Conservation (phyloP, 768 basidiomycete species). For the Austroboletus festivus region DNA sequence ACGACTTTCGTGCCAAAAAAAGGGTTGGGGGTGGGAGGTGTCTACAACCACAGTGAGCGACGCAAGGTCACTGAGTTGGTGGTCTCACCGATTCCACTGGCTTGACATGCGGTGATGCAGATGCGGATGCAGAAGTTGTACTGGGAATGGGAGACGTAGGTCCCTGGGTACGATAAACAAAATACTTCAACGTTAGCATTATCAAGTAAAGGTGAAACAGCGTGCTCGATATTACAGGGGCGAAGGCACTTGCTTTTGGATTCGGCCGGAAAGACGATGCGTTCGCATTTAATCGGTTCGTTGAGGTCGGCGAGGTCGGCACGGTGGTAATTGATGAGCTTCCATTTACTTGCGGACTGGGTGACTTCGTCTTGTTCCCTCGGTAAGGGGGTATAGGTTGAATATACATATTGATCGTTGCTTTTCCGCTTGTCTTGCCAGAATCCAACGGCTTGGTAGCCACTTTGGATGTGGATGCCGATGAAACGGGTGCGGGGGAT, state of each 20-base stretch:
- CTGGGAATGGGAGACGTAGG: slow-evolving; percentile 46
- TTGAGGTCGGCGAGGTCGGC: slow-evolving; percentile 51
- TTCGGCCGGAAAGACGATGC: slow-evolving; percentile 92
- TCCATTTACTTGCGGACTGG: slow-evolving; percentile 30
- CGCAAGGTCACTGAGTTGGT: background rate
- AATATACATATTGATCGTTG: slow-evolving; percentile 70
- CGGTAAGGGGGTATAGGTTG: slow-evolving; percentile 91
- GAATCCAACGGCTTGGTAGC: slow-evolving; percentile 29
- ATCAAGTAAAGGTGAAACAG: slow-evolving; percentile 4
- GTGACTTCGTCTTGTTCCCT: slow-evolving; percentile 46
- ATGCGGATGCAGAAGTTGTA: slow-evolving; percentile 41
- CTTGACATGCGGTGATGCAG: slow-evolving; percentile 63
- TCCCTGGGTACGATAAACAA: slow-evolving; percentile 35
- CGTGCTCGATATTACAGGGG: slow-evolving; percentile 47
- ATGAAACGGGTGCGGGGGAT: slow-evolving; percentile 28
- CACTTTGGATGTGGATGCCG: slow-evolving; percentile 31
- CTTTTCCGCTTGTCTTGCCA: slow-evolving; percentile 42
- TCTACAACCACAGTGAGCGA: slow-evolving; percentile 25
- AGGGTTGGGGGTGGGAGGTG: slow-evolving; percentile 63
- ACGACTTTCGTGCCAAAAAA: slow-evolving; percentile 84
- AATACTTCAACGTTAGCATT: slow-evolving; percentile 18
- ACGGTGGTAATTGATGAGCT: slow-evolving; percentile 34
- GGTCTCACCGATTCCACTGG: slow-evolving; percentile 47
- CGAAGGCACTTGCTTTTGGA: slow-evolving; percentile 73
- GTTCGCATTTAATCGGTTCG: slow-evolving; percentile 77